Evolutionary conservation across 805 yeast species (phyloP), one percentile per base, ranked within the genome.

Genomic region (Myxozyma monticola): DNA sequence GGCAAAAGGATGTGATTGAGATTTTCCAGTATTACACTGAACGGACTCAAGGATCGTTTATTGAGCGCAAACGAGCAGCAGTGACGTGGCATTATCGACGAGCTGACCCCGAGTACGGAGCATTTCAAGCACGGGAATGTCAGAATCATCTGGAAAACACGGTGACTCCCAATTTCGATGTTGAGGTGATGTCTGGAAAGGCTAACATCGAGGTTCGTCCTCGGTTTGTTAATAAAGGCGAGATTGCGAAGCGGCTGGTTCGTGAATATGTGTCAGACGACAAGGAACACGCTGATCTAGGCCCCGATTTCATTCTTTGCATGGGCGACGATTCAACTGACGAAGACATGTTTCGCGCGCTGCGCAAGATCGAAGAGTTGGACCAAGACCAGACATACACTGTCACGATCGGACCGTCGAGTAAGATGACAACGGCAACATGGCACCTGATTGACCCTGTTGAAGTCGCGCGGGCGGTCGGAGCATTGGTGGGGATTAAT

Each of bases 121-220:
- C 76, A 37, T 91, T 78, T 71, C 96, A 88, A 69, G 95, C 97
- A 0, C 72, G 77, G 14, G 80, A 83, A 65, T 77, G 93, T 63
- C 78, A 83, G 54, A 75, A 81, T 20, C 84, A 83, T 53, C 69
- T 93, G 56, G 71, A 76, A 51, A 72, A 71, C 15, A 76, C 83
- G 1, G 78, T 90, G 9, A 85, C 78, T 2, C 69, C 68, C 25
- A 76, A 78, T 20, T 85, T 80, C 63, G 96, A 88, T 54, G 85
- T 93, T 37, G 99, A 93, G 64, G 93, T 93, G 14, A 91, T 93
- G 97, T 76, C 85, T 12, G 99, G 99, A 40, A 93, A 93, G 70
- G 98, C 98, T 28, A 93, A 93, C 64, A 78, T 93, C 39, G 99
- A 93, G 70, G 98, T 93, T n/a, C 77, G 99, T 57, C 99, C 99